Base-by-base conservation (phyloP, 2,329 filamentous ascomycete genomes). In the Penicillium sp. region DNA sequence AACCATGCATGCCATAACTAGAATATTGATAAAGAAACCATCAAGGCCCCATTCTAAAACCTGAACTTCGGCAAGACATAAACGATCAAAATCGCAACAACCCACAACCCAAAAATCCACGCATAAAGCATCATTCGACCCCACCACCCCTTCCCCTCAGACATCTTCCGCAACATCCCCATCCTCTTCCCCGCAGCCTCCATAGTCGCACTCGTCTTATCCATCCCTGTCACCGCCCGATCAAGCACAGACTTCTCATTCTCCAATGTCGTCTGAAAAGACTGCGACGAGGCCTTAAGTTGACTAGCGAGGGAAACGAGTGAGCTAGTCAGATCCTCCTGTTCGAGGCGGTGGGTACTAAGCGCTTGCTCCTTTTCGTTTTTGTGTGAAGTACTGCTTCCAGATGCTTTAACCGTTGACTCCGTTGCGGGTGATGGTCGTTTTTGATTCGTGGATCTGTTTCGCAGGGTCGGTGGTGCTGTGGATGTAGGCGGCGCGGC, bases 121-220 rank as follows among this genome's bases (percentile, higher is more conserved):
- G 81, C 88, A 78, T 94, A 96, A 57, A 97, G 79, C 75, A 93
- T 80, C 79, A 96, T 84, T 50, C 92, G 79, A 6, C 89, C 92
- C 85, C 84, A 91, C 89, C 89, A 95, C 0, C 92, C 92, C 70
- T 88, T 87, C 3, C 92, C 92, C 77, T 97, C 93, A 15, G 88
- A 91, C 86, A 96, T 91, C 50, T 82, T 82, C 63, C 85, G 80
- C 69, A 97, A 73, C 66, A 84, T 81, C 1, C 89, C 88, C 90
- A 97, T 95, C 59, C 85, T 80, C 60, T 85, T 83, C 51, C 85
- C 85, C 3, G 92, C 91, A 1, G 85, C 83, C 57, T 92, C 87
- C 82, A 97, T 88, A 18, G 87, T 87, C 44, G 81, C 76, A 56
- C 88, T 86, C 65, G 88, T 95, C 71, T 85, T 87, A 67, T 92